Base-by-base conservation (phyloP, 2,329 filamentous ascomycete species). In the Hymenoscyphus repandus region DNA sequence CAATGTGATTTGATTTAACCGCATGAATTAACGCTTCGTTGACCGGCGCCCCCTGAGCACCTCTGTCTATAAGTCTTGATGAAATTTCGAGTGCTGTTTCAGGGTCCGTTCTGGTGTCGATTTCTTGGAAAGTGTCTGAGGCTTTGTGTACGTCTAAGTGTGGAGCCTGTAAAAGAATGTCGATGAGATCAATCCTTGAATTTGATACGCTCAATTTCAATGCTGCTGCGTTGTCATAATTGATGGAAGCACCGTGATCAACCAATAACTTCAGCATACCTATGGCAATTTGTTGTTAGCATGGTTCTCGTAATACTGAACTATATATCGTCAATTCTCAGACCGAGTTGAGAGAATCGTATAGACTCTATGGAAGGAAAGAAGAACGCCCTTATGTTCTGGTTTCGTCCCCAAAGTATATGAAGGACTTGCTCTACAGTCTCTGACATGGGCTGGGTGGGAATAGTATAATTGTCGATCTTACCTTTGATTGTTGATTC, bases 1-100 rank as follows among this genome's bases (percentile, higher is more conserved):
- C 46, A 13, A 46, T n/a, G 31, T 53, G 38, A 31, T 53, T 32
- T 11, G 33, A 39, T 30, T 36, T 38, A 5, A 49, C 42, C 1
- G 50, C 50, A 31, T 37, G 17, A 2, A 49, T 45, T 12, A 53
- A 32, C n/a, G 45, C 50, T 40, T 53, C 46, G 31, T 53, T 33
- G 20, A 53, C 31, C 13, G 37, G 40, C 5, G 30, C 39, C 11
- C 46, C 50, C 34, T 20, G 33, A 11, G 50, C 50, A 15, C 45
- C 50, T 37, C 38, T 49, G 20, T 30, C 34, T 15, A 53, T 42
- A 18, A 53, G 46, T 37, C 32, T 41, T 10, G 50, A 45, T 3
- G 40, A 40, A 20, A 53, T 44, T 4, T 22, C 17, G 7, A 49
- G 7, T 42, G 22, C 30, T 18, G 30, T 9, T n/a, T 49, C 41